Evolutionary conservation across 2,329 filamentous ascomycete genomes (phyloP).

Genomic region (Harringtonia lauricola): DNA sequence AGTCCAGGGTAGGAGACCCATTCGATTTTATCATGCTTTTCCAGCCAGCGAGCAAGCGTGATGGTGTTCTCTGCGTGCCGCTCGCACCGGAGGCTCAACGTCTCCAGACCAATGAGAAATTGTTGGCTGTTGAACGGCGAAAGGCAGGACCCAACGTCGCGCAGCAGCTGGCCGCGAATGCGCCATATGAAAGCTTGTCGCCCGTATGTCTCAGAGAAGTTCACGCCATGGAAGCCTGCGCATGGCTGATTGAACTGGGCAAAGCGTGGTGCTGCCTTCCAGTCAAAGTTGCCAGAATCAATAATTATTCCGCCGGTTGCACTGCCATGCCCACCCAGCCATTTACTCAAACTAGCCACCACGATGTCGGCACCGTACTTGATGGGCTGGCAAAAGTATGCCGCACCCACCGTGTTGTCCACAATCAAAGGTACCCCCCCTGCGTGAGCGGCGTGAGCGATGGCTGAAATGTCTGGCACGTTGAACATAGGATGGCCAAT

Average conservation of each 20-base stretch:
- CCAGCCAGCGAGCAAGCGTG: too few species aligned
- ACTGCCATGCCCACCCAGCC: constrained; percentile 64
- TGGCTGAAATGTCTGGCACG: constrained; percentile 56
- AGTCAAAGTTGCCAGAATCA: constrained; percentile 61
- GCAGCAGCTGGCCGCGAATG: constrained; percentile 57
- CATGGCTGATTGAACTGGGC: constrained; percentile 60
- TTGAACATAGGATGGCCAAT: constrained; percentile 22
- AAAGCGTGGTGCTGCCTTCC: constrained; percentile 57
- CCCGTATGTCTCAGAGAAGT: constrained; percentile 62
- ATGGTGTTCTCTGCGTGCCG: too few species aligned
- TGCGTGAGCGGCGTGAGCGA: constrained; percentile 47
- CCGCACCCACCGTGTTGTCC: constrained; percentile 65
- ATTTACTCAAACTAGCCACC: constrained; percentile 61
- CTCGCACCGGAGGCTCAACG: constrained; percentile 53
- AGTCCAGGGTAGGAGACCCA: too few species aligned
- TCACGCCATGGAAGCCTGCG: constrained; percentile 58
- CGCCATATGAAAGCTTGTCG: constrained; percentile 54
- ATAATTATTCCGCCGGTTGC: constrained; percentile 56
- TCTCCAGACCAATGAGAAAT: constrained; percentile 59
- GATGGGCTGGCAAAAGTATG: constrained; percentile 55
- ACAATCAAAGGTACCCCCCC: too few species aligned
- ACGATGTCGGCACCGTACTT: constrained; percentile 62
- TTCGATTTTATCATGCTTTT: too few species aligned
- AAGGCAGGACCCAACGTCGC: constrained; percentile 55
- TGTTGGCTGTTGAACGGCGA: constrained; percentile 66